Percentiles rank a stretch among this genome's conserved stretches.
These are phyloP conservation scores for Pseudovirgaria hyperparasitica DNA, from an alignment of 2,329 filamentous ascomycete genomes.

Conservation along the genomic window DNA sequence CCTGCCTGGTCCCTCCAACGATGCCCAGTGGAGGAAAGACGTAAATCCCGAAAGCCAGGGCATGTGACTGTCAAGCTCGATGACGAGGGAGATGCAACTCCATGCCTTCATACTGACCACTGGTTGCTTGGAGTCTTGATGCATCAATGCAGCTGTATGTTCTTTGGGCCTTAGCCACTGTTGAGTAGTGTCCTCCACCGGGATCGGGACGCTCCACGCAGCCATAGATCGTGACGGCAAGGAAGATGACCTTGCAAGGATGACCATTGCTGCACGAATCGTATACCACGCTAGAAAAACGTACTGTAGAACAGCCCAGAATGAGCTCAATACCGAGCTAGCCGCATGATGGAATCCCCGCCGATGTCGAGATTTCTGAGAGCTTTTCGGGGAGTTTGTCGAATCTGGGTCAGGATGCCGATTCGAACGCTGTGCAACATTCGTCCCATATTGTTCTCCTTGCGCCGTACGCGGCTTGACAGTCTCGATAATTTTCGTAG, in stretches of 20 bases:
- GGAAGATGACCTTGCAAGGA: constrained; percentile 54
- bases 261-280: constrained; percentile 52
- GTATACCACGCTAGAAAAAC: constrained; percentile 40
- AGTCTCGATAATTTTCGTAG: constrained; percentile 55
- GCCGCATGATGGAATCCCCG: no score
- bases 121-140: constrained; percentile 38
- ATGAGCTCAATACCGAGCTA: constrained; percentile 27
- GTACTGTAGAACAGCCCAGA: constrained; percentile 45
- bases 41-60: constrained; percentile 74
- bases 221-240: constrained; percentile 42
- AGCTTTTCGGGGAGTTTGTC: no score
- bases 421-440: no score
- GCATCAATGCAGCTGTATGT: constrained; percentile 20
- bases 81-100: constrained; percentile 57
- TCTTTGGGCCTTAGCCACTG: constrained; percentile 16
- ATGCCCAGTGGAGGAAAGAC: constrained; percentile 62
- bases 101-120: constrained; percentile 68
- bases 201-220: constrained; percentile 16
- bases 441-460: no score
- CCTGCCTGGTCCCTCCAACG: constrained; percentile 60
- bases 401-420: no score
- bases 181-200: constrained; percentile 14
- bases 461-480: no score
- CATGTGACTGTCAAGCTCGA: constrained; percentile 70
- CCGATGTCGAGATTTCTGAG: constrained; percentile 5